Base-by-base conservation (phyloP, 257 asterid genomes). In the Solanum gracilifrons region DNA sequence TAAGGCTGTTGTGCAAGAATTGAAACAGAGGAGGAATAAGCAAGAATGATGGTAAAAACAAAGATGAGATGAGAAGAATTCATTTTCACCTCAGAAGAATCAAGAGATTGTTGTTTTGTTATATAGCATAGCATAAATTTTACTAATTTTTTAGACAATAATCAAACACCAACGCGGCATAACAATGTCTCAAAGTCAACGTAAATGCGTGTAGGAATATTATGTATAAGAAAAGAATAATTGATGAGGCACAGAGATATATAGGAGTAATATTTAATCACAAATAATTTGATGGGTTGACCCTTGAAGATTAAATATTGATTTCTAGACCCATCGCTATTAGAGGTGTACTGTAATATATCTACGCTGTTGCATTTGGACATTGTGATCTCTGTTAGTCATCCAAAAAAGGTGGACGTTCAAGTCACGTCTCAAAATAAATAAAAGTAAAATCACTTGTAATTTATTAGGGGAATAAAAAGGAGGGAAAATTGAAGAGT, bases 1-100 rank as follows among this genome's bases (percentile, higher is more conserved):
- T 96, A 96, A 15, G 96, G 96, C 91, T 96, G 99, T 87, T 96
- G 98, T 74, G 92, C 90, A 46, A 88, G 89, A 46, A 92, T 89
- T 58, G 80, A 43, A 25, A 92, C 91, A 60, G 88, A 74, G 32
- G 88, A 74, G 32, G 13, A 62, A 1, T 87, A 93, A 60, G 92
- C 15, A 32, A 95, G 58, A 15, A 91, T 84, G 88, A 91, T 62
- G 87, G 84, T 76, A 35, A 92, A 55, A 39, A 90, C 62, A 27
- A 66, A 51, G 55, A 90, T 13, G 60, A 85, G 75, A 74, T 37
- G 86, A 58, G 58, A 84, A 58, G 21, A 37, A 41, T 86, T 90
- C 95, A 94, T 93, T 79, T 27, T 89, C 66, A 39, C 33, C 69
- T 29, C 20, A 48, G 29, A 27, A 16, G 85, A 80, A 29, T 27